Evolutionary conservation across 169 alveolate genomes (phyloP).

Genomic region (Plasmodium yoelii): DNA sequence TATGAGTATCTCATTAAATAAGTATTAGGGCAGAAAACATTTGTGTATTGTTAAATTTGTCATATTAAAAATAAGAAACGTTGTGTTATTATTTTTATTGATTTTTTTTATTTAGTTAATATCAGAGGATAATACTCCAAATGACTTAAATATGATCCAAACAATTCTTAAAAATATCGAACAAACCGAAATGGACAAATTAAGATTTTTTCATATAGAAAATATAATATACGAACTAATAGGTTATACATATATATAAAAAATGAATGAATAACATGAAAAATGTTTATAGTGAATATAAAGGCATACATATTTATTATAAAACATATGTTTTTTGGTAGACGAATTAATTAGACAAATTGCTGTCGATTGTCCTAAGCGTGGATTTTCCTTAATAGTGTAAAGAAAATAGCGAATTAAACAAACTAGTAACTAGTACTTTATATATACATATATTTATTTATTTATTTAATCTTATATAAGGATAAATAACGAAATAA

Average conservation of each 20-base stretch:
- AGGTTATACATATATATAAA: constrained; percentile 20
- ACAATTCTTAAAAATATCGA: constrained; percentile 61
- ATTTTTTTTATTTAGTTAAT: constrained; percentile 22
- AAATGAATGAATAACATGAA: neutral
- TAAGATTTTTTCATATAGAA: constrained; percentile 49
- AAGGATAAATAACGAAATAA: constrained; percentile 53
- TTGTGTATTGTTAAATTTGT: too few species aligned
- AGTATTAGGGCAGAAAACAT: too few species aligned
- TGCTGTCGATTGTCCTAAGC: constrained; percentile 45
- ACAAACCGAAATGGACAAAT: constrained; percentile 41
- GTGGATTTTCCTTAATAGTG: constrained; percentile 59
- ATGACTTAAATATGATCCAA: constrained; percentile 41
- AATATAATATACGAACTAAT: constrained; percentile 55
- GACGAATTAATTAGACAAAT: constrained; percentile 65
- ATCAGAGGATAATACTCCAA: constrained; percentile 45
- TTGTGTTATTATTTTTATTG: too few species aligned
- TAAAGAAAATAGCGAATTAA: neutral
- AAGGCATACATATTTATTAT: neutral
- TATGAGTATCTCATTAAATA: too few species aligned
- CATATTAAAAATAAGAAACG: too few species aligned
- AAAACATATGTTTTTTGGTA: constrained; percentile 11
- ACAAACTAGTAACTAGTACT: too few species aligned
- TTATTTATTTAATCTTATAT: neutral
- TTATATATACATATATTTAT: neutral
- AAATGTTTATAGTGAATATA: neutral